Evolutionary conservation across 257 asterid genomes (phyloP), one percentile per base, ranked within the genome.

Genomic region (Rhazya stricta): DNA sequence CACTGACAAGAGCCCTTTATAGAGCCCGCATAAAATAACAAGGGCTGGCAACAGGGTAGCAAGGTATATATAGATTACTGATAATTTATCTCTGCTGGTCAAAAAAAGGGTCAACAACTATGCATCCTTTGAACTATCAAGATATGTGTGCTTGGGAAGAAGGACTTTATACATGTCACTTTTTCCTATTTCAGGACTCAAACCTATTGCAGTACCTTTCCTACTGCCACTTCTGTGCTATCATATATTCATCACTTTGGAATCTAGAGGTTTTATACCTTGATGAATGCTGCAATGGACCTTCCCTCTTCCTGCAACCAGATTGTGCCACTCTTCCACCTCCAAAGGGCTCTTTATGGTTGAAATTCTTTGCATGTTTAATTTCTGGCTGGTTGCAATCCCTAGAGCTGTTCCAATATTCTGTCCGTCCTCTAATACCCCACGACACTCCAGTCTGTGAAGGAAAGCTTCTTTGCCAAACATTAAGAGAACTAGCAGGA

Each of bases 281-380:
- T 19, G 86, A 69, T 11, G 84, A 60, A 74, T 88, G 81, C 78
- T 88, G 96, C 39, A 79, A 65, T 73, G 96, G 72, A 76, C 91
- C 80, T 81, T 90, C 98, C 82, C 97, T 86, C 83, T 94, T 94
- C 78, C 86, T 85, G 72, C 83, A 83, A 84, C 89, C 84, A 74
- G 89, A 86, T 73, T 84, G 72, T 48, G 27, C 80, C 10, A 82
- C 76, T 78, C 85, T 71, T 41, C 86, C 84, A 72, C 84, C 90
- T 48, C 74, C 68, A 37, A 53, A 73, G 45, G 43, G 69, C 65
- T 85, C 76, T 57, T 76, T 72, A 30, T 82, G 81, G 75, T 85
- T 90, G 74, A 82, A 58, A 83, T 76, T 19, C 18, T 65, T 83
- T 30, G 76, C 51, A 43, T 73, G 84, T 54, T 79, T 76, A 72